Evolutionary conservation across 345 rosid genomes (phyloP).

Genomic region (Alliaria petiolata): DNA sequence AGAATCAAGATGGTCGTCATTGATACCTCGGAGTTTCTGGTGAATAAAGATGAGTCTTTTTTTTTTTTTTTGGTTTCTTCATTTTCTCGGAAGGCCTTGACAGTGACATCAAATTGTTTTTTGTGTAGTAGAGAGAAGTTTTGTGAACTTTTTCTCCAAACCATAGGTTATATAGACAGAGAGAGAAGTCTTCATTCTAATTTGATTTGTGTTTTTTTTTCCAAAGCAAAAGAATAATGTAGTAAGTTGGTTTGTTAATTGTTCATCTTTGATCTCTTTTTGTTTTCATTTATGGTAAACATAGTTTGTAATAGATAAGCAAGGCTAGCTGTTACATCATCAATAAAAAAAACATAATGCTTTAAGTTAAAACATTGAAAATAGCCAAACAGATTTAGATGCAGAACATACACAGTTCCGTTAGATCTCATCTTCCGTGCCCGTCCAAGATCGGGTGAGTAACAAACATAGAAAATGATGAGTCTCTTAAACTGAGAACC

Average conservation of each 20-base stretch:
- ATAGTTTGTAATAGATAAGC: background rate
- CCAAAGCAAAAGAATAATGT: constrained; percentile 15
- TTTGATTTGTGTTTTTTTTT: background rate
- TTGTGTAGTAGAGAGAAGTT: constrained; percentile 32
- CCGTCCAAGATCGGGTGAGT: constrained; percentile 15
- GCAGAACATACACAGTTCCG: background rate
- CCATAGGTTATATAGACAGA: constrained; percentile 12
- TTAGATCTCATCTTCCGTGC: constrained; percentile 5
- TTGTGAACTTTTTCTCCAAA: constrained; percentile 18
- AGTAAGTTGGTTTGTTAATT: constrained; percentile 9
- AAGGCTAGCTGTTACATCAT: too few species aligned
- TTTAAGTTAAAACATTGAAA: too few species aligned
- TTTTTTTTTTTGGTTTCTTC: background rate
- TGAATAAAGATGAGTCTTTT: constrained; percentile 33
- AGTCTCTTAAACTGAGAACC: background rate
- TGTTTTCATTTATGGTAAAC: background rate
- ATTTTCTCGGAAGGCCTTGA: too few species aligned
- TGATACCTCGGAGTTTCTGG: constrained; percentile 53
- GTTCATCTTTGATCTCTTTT: constrained; percentile 6
- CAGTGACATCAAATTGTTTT: constrained; percentile 10
- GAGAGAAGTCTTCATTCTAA: constrained; percentile 10
- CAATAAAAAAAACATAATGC: too few species aligned
- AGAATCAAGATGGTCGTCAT: constrained; percentile 32
- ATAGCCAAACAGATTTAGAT: background rate
- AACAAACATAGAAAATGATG: background rate